phyloP scores from a whole-genome alignment of 2,329 filamentous ascomycete species.

The Pseudogymnoascus sp. region DNA sequence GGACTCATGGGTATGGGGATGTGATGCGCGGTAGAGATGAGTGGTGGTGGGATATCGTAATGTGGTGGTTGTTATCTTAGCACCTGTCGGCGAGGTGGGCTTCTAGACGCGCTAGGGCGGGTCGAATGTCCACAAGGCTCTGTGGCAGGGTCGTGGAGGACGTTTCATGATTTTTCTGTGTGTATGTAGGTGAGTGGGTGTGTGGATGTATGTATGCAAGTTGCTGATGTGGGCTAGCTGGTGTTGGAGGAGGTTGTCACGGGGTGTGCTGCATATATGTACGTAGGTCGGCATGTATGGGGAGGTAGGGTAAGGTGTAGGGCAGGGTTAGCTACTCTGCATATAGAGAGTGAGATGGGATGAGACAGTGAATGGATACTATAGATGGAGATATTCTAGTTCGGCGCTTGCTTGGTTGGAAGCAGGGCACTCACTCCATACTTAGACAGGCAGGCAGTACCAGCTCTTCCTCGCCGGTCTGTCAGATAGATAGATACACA shows the following conservation, averaged over 20 bases:
- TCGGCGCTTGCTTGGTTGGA: too few species aligned
- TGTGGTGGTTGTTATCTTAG: too few species aligned
- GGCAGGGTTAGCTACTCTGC: background rate
- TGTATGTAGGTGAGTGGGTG: background rate
- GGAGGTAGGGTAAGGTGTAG: background rate
- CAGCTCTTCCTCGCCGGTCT: too few species aligned
- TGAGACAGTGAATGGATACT: too few species aligned
- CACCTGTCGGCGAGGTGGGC: background rate
- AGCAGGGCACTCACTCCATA: too few species aligned
- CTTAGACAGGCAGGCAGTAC: too few species aligned
- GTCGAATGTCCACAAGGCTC: background rate
- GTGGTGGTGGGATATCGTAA: too few species aligned
- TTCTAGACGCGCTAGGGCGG: background rate
- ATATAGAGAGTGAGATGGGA: too few species aligned
- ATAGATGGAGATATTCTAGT: too few species aligned
- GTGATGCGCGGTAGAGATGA: background rate
- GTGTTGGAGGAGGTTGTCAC: background rate
- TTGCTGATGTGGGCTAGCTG: background rate
- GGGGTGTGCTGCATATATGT: background rate
- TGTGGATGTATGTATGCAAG: background rate
- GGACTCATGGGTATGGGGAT: too few species aligned
- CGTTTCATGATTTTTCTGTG: background rate
- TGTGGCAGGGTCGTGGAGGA: background rate
- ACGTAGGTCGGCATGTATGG: background rate
- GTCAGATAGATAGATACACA: too few species aligned